Conservation (phyloP, 2,329 filamentous ascomycete genomes). For the Pseudogymnoascus sp. region DNA sequence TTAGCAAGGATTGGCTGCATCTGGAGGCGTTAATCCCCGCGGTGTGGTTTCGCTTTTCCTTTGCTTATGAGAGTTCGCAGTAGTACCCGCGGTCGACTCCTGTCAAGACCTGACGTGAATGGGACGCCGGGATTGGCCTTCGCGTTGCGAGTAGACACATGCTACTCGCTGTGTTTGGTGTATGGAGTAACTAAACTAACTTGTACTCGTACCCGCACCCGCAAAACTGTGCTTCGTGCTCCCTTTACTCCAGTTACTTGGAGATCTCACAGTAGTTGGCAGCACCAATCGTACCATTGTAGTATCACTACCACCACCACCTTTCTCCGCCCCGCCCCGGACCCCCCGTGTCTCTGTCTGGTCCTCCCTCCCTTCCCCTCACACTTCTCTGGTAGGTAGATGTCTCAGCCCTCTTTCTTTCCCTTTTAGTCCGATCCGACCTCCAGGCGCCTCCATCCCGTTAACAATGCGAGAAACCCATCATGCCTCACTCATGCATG, state of each 20-base stretch:
- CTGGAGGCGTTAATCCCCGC: neutral
- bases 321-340: neutral
- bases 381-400: neutral
- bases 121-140: neutral
- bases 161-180: neutral
- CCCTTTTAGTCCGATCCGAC: neutral
- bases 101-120: neutral
- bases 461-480: neutral
- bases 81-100: neutral
- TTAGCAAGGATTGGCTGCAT: neutral
- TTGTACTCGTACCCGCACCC: neutral
- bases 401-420: constrained; percentile 2
- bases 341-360: constrained; percentile 1
- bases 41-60: neutral
- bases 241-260: neutral
- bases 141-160: neutral
- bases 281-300: neutral
- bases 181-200: neutral
- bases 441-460: neutral
- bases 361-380: neutral
- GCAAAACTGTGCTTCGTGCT: neutral
- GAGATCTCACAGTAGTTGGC: neutral
- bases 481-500: neutral
- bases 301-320: neutral
- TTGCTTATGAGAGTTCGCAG: neutral